Evolutionary conservation across 768 basidiomycete genomes (phyloP).

Genomic region (Boletus sensibilis): DNA sequence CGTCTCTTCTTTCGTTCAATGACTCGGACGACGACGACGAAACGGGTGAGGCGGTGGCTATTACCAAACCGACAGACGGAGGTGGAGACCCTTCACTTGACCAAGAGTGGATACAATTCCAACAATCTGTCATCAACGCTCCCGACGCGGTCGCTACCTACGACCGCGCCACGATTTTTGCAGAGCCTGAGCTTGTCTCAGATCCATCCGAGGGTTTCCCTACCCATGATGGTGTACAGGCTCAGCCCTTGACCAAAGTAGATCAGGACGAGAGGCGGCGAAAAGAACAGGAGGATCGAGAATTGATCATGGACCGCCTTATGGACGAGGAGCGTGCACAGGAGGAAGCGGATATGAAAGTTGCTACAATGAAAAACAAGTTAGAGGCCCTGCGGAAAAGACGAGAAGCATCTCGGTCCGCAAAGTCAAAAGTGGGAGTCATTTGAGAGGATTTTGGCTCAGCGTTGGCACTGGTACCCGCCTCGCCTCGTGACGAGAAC

Average conservation of each 20-base stretch:
- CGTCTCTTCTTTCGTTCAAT: constrained; percentile 36
- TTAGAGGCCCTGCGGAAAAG: constrained; percentile 57
- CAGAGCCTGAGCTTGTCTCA: constrained; percentile 59
- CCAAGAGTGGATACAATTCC: constrained; percentile 72
- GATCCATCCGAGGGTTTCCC: constrained; percentile 52
- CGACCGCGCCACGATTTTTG: constrained; percentile 67
- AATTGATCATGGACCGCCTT: constrained; percentile 82
- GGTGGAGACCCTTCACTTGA: constrained; percentile 46
- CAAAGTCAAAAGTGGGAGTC: constrained; percentile 18
- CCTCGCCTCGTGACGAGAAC: not conserved
- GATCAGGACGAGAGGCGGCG: constrained; percentile 42
- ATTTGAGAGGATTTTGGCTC: constrained; percentile 4
- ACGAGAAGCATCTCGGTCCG: constrained; percentile 37
- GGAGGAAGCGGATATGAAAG: constrained; percentile 83
- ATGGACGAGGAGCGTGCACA: constrained; percentile 83
- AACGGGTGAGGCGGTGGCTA: constrained; percentile 13
- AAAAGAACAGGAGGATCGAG: constrained; percentile 70
- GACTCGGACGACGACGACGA: constrained; percentile 47
- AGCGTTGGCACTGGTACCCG: not conserved
- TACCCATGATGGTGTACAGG: constrained; percentile 27
- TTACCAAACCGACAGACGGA: not conserved
- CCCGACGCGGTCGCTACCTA: constrained; percentile 49
- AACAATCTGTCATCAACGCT: constrained; percentile 55
- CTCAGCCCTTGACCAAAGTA: constrained; percentile 8
- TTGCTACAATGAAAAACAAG: constrained; percentile 59